Base-by-base conservation (phyloP, 78 protist species). In the Acrasis kona region DNA sequence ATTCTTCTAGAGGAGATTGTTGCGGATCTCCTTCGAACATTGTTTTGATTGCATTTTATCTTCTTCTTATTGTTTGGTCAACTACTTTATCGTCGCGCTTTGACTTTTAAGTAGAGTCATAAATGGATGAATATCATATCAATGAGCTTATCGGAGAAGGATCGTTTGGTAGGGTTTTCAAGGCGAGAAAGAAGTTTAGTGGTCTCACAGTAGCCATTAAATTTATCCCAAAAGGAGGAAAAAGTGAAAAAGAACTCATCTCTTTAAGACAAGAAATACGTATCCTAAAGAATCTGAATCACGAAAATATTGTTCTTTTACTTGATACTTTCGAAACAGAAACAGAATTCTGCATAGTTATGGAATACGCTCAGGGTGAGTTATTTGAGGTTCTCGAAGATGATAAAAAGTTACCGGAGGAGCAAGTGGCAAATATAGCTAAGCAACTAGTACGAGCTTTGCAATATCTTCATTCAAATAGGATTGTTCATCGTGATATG, bases 401-500 rank as follows among this genome's bases (percentile, higher is more conserved):
- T 50, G 92, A 87, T 37, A 1, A 41, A n/a, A 1, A 39, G 37
- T 71, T 92, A n/a, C 93, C 93, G 2, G 92, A 87, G 61, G 35
- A 8, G 0, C 82, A 72, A 35, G 82, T 93, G 9, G 91, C 74
- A 38, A 65, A 34, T 2, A 78, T 93, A 10, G 87, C 90, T 6
- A 27, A 57, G 35, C 97, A 93, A 76, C 76, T 93, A n/a, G 73
- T 84, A 3, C 2, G 6, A 1, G 93, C 93, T 27, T 80, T 90
- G 35, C 67, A 89, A n/a, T 91, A 93, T 72, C 84, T 93, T 8
- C 95, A 91, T 78, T 29, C 78, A n/a, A 36, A 88, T 64, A 74
- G 86, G 30, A 80, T 91, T 41, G 80, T 93, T n/a, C 97, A 93
- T 82, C 74, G 96, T 40, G 95, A 93, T 70, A 78, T 93, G 71